A percentile compares a stretch with the other conserved stretches of the same genome.
These are phyloP conservation scores for Yamadazyma ubonensis DNA, from an alignment of 805 yeast genomes.

Conservation along the genomic window DNA sequence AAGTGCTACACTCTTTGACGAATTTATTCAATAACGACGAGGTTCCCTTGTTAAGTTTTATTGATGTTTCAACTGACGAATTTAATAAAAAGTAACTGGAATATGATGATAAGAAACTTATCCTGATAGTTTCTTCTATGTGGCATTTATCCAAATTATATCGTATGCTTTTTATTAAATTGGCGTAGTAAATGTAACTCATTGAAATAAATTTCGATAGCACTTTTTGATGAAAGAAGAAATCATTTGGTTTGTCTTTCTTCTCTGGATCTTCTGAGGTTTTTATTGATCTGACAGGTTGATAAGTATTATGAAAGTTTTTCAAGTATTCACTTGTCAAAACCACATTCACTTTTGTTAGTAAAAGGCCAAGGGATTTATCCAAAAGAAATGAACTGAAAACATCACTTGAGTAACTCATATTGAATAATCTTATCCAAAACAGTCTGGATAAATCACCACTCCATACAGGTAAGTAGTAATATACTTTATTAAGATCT, in stretches of 20 bases:
- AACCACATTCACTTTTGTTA: constrained; percentile 14
- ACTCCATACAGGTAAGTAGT: constrained; percentile 13
- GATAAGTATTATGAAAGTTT: constrained; percentile 17
- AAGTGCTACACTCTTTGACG: constrained; percentile 20
- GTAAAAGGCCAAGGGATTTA: constrained; percentile 29
- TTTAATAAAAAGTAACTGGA: constrained; percentile 32
- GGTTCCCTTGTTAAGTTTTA: constrained; percentile 35
- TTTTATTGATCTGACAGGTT: constrained; percentile 8
- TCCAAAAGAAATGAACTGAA: constrained; percentile 38
- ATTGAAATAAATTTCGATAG: constrained; percentile 29
- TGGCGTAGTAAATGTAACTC: constrained; percentile 35
- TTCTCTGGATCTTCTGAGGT: constrained; percentile 1
- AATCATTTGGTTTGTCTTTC: constrained; percentile 10
- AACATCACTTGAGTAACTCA: constrained; percentile 10
- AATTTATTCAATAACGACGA: constrained; percentile 28
- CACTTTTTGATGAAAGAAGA: constrained; percentile 27
- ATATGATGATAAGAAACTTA: constrained; percentile 35
- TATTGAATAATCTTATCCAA: constrained; percentile 33
- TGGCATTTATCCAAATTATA: constrained; percentile 29
- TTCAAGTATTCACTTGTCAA: constrained; percentile 16
- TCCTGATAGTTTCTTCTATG: constrained; percentile 36
- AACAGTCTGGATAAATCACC: constrained; percentile 13
- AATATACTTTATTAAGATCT: constrained; percentile 5
- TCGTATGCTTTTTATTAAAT: constrained; percentile 33
- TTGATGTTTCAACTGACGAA: constrained; percentile 31